Evolutionary conservation across 495 filamentous ascomycete species (phyloP), one percentile per base, ranked within the genome.

Genomic region (Clohesyomyces aquaticus): DNA sequence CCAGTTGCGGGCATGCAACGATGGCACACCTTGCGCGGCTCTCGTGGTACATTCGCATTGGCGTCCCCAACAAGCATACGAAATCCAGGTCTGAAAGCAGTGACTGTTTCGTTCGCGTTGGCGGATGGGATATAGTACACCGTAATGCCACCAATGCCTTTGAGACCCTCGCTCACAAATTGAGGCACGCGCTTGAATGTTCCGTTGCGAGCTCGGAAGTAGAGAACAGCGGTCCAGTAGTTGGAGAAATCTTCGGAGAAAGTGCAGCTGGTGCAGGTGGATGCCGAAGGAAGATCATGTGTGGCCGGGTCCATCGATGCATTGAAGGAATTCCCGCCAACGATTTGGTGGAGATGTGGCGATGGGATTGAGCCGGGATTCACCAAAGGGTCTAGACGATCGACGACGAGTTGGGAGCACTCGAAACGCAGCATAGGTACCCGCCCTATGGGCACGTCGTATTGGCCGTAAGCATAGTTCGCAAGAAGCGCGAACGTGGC

Each of bases 181-280:
- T 68, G 65, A 21, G 59, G 65, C 27, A 68, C 65, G 14, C 65
- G 65, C 65, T 47, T 68, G 60, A 59, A 68, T 3, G 65, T 68
- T 12, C 65, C 65, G 55, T 68, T 68, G 14, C 65, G 52, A 4
- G 65, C 65, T 22, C 50, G 45, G 46, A 63, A 68, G 35, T 63
- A 68, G 9, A 68, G 42, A 22, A 63, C 56, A 38, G 65, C 65
- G 21, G 65, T 68, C 65, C 65, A 68, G 55, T 68, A 68, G 51
- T 68, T 68, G 22, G 59, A 63, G 35, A 68, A 68, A 47, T 68
- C 60, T 23, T 68, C 65, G 1, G 59, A 53, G 26, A 63, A 68
- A 3, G 59, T 58, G 60, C 65, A 68, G 45, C 47, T 63, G 29
- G 65, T 68, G 47, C 65, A 68, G 1, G 65, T 68, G 23, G 65